Conservation (phyloP, 805 yeast genomes). For the Lachancea thermotolerans region DNA sequence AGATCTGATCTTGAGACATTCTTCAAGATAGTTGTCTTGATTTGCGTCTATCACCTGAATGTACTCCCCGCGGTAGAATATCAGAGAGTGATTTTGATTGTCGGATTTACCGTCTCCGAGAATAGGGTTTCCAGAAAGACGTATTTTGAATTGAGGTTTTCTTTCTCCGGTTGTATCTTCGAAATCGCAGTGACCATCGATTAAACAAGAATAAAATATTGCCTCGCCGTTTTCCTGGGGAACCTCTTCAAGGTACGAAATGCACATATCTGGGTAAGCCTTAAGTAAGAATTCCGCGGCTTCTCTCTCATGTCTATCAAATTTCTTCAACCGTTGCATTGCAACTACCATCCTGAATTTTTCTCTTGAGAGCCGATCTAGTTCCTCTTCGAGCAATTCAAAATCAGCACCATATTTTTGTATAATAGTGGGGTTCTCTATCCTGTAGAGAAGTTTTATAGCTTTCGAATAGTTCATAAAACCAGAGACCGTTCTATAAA, state of each 20-base stretch:
- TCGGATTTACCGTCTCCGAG: conserved; percentile 96
- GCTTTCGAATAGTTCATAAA: conserved; percentile 76
- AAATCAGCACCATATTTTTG: conserved; percentile 40
- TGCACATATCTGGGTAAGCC: conserved; percentile 61
- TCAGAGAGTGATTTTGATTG: conserved; percentile 82
- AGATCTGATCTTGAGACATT: conserved; percentile 83
- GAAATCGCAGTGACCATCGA: conserved; percentile 51
- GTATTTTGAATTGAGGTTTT: conserved; percentile 57
- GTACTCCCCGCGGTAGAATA: conserved; percentile 89
- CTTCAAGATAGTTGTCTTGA: conserved; percentile 92
- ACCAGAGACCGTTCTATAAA: conserved; percentile 78
- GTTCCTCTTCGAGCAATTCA: conserved; percentile 54
- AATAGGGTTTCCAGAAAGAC: conserved; percentile 87
- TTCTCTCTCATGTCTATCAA: conserved; percentile 56
- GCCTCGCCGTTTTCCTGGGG: conserved; percentile 24
- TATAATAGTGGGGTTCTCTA: conserved; percentile 55
- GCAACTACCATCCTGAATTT: conserved; percentile 78
- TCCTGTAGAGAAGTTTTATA: conserved; percentile 55
- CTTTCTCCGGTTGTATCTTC: conserved; percentile 52
- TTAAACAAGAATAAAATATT: conserved; percentile 57
- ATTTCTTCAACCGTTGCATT: conserved; percentile 75
- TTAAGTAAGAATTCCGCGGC: conserved; percentile 62
- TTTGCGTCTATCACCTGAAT: conserved; percentile 94
- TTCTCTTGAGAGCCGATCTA: conserved; percentile 66
- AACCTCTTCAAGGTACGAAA: conserved; percentile 50